Evolutionary conservation across 345 rosid genomes (phyloP).

Genomic region (Eucalyptus curtisii): DNA sequence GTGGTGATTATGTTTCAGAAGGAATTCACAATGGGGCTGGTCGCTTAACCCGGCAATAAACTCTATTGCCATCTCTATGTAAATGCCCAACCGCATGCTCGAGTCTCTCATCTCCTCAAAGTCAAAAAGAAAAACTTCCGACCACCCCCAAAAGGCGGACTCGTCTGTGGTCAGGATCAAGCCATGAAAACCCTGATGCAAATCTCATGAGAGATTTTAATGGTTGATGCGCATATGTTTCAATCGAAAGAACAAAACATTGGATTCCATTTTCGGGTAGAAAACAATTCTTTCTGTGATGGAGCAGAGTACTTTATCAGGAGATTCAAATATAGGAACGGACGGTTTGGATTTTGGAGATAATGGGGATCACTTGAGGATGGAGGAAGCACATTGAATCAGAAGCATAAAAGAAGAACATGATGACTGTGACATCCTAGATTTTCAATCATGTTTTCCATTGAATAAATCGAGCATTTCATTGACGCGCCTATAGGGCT

Average conservation of each 20-base stretch:
- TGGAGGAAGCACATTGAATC: conserved; percentile 11
- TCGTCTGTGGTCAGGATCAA: conserved; percentile 86
- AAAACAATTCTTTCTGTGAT: conserved; percentile 48
- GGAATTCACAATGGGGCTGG: conserved; percentile 81
- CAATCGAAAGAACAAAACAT: conserved; percentile 77
- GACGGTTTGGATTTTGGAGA: conserved; percentile 10
- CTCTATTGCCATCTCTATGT: conserved; percentile 74
- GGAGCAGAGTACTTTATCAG: conserved; percentile 12
- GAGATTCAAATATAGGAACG: conserved; percentile 1
- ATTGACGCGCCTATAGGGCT: too few species aligned
- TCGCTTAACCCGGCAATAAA: conserved; percentile 78
- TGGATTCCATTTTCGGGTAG: conserved; percentile 64
- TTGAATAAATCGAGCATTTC: too few species aligned
- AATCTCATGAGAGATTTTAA: conserved; percentile 67
- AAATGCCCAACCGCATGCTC: conserved; percentile 74
- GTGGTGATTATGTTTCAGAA: conserved; percentile 89
- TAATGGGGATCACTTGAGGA: conserved; percentile 21
- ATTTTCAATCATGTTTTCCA: too few species aligned
- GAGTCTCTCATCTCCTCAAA: conserved; percentile 74
- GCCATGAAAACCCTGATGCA: conserved; percentile 66
- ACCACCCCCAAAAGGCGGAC: conserved; percentile 84
- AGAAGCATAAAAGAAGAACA: too few species aligned
- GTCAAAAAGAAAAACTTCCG: conserved; percentile 88
- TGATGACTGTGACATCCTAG: too few species aligned
- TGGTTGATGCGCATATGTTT: conserved; percentile 70